These are phyloP conservation scores for Cephalotrichum gorgonifer DNA, from an alignment of 2,329 filamentous ascomycete species.

Conservation along the genomic window DNA sequence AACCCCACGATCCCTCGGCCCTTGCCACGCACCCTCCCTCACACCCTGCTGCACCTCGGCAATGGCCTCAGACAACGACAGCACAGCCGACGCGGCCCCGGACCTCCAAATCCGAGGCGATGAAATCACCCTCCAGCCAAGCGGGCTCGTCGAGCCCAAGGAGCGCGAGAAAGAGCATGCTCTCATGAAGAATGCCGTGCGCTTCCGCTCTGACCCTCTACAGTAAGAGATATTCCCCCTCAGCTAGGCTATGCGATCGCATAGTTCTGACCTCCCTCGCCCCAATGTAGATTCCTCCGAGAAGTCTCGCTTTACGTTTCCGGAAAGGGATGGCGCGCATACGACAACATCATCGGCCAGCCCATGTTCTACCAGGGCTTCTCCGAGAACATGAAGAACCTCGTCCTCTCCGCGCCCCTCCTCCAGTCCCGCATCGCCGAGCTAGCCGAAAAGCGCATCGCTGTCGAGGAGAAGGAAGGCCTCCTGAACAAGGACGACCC, in stretches of 20 bases:
- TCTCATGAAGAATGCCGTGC: conserved; percentile 72
- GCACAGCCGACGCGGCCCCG: conserved; percentile 39
- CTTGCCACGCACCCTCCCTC: too few relatives aligned
- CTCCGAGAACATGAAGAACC: conserved; percentile 75
- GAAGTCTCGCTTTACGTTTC: conserved; percentile 91
- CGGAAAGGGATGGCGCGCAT: conserved; percentile 89
- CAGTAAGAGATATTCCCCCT: conserved; percentile 28
- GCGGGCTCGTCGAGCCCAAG: conserved; percentile 48
- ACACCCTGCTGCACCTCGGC: neutral
- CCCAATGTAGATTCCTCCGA: conserved; percentile 64
- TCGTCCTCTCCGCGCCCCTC: conserved; percentile 65
- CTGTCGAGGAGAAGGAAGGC: conserved; percentile 68
- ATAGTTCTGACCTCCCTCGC: neutral
- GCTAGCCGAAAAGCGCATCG: conserved; percentile 63
- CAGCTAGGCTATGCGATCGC: conserved; percentile 3
- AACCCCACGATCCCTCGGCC: too few relatives aligned
- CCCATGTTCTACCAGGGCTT: conserved; percentile 91
- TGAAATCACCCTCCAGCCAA: conserved; percentile 63
- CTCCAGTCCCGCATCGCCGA: conserved; percentile 65
- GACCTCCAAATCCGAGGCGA: conserved; percentile 69
- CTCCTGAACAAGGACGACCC: conserved; percentile 47
- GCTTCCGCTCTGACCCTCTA: conserved; percentile 64
- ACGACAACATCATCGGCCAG: conserved; percentile 82
- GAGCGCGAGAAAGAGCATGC: conserved; percentile 51
- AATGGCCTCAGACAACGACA: conserved; percentile 2